These are phyloP conservation scores for Penicillium decumbens DNA, from an alignment of 2,329 filamentous ascomycete species.

Conservation along the genomic window DNA sequence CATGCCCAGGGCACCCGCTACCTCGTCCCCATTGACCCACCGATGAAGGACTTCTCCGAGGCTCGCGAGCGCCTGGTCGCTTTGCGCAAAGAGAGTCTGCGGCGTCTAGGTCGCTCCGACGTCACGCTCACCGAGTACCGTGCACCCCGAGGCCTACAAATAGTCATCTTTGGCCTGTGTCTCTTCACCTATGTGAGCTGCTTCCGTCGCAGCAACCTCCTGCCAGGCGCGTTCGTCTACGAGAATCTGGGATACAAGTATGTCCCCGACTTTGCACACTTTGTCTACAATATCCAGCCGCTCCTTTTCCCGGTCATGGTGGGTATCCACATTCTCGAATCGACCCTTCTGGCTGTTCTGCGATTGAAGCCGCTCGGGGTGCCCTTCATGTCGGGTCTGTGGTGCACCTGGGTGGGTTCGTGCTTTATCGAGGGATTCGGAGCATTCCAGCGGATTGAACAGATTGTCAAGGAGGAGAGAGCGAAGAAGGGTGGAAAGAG, in stretches of 20 bases:
- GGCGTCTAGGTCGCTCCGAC: constrained; percentile 57
- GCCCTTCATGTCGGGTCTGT: constrained; percentile 45
- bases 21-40: constrained; percentile 63
- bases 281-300: constrained; percentile 57
- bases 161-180: constrained; percentile 53
- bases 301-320: constrained; percentile 57
- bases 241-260: constrained; percentile 44
- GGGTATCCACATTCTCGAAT: constrained; percentile 62
- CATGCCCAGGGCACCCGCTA: constrained; percentile 46
- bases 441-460: constrained; percentile 46
- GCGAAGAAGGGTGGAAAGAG: constrained; percentile 29
- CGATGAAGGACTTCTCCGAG: constrained; percentile 64
- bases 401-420: constrained; percentile 52
- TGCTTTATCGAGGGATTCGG: constrained; percentile 53
- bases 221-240: constrained; percentile 50
- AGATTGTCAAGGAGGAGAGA: constrained; percentile 40
- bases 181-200: constrained; percentile 53
- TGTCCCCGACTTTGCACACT: constrained; percentile 56
- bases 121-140: constrained; percentile 52
- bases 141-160: constrained; percentile 50
- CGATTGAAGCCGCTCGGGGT: constrained; percentile 52
- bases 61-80: constrained; percentile 66
- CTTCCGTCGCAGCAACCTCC: constrained; percentile 49
- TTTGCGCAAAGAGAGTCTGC: constrained; percentile 61
- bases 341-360: constrained; percentile 43